Conservation (phyloP, 2,329 filamentous ascomycete species). For the Epichloe coenophiala region DNA sequence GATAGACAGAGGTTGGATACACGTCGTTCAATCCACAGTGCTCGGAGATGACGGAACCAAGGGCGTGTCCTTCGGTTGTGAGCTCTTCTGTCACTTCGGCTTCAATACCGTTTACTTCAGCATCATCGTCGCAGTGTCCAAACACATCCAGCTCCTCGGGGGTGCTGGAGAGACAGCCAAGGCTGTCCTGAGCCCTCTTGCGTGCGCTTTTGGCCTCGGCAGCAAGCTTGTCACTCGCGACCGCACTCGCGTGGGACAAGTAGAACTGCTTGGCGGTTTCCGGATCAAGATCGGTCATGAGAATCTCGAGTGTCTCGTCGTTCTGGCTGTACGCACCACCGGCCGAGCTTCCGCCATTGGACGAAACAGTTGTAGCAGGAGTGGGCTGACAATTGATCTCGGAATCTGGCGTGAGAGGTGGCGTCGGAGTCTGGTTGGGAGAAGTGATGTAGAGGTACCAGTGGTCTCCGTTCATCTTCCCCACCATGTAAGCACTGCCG, state of each 20-base stretch:
- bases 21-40: constrained; percentile 78
- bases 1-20: constrained; percentile 76
- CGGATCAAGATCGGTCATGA: constrained; percentile 59
- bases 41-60: constrained; percentile 87
- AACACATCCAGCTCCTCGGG: constrained; percentile 68
- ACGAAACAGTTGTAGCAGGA: constrained; percentile 37
- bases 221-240: constrained; percentile 70
- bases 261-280: constrained; percentile 61
- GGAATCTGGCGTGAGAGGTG: constrained; percentile 62
- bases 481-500: constrained; percentile 97
- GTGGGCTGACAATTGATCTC: constrained; percentile 24
- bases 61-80: constrained; percentile 83
- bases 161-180: constrained; percentile 42
- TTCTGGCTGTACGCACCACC: constrained; percentile 31
- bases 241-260: constrained; percentile 63
- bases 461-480: constrained; percentile 99
- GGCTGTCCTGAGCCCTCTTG: constrained; percentile 42
- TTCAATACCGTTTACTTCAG: constrained; percentile 38
- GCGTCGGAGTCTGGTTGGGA: constrained; percentile 65
- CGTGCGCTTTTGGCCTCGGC: constrained; percentile 52
- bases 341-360: constrained; percentile 28
- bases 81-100: constrained; percentile 53
- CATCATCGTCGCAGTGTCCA: constrained; percentile 45
- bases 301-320: constrained; percentile 65
- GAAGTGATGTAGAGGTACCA: constrained; percentile 98